phyloP scores from a whole-genome alignment of 2,329 filamentous ascomycete species.

The Fusarium nodosum region DNA sequence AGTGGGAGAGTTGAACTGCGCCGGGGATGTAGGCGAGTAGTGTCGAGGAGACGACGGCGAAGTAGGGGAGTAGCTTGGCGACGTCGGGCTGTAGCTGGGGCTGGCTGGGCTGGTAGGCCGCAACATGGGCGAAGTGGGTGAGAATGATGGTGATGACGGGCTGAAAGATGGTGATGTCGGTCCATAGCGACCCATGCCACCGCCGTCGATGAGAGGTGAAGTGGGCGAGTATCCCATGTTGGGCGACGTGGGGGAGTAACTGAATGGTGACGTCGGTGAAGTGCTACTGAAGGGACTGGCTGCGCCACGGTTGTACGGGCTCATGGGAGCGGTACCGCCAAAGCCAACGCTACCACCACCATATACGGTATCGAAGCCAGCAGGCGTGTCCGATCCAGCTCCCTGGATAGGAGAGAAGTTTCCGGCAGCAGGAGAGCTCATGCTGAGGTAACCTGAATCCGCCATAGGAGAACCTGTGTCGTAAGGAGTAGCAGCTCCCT shows the following conservation, averaged over 20 bases:
- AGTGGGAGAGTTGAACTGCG: conserved; percentile 78
- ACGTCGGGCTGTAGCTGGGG: conserved; percentile 75
- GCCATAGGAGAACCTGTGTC: conserved; percentile 86
- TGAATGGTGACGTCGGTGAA: conserved; percentile 75
- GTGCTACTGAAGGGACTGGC: conserved; percentile 83
- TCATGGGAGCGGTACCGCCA: conserved; percentile 64
- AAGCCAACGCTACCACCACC: conserved; percentile 63
- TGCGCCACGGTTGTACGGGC: conserved; percentile 73
- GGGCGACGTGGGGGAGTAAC: conserved; percentile 83
- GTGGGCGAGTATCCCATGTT: conserved; percentile 81
- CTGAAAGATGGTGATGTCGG: conserved; percentile 73
- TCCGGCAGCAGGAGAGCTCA: conserved; percentile 72
- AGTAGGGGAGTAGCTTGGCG: conserved; percentile 74
- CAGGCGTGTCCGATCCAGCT: conserved; percentile 77
- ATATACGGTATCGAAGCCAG: conserved; percentile 75
- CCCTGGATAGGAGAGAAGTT: conserved; percentile 84
- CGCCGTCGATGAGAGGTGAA: conserved; percentile 71
- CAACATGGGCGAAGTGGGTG: conserved; percentile 71
- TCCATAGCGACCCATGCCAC: conserved; percentile 64
- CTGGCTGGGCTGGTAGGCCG: conserved; percentile 68
- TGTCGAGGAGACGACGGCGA: conserved; percentile 69
- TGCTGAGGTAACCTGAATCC: conserved; percentile 75
- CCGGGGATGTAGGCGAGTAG: conserved; percentile 79
- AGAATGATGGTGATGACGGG: conserved; percentile 74
- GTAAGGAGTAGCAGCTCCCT: conserved; percentile 94